phyloP scores from a whole-genome alignment of 2,329 filamentous ascomycete species.

The Fusarium nanum region DNA sequence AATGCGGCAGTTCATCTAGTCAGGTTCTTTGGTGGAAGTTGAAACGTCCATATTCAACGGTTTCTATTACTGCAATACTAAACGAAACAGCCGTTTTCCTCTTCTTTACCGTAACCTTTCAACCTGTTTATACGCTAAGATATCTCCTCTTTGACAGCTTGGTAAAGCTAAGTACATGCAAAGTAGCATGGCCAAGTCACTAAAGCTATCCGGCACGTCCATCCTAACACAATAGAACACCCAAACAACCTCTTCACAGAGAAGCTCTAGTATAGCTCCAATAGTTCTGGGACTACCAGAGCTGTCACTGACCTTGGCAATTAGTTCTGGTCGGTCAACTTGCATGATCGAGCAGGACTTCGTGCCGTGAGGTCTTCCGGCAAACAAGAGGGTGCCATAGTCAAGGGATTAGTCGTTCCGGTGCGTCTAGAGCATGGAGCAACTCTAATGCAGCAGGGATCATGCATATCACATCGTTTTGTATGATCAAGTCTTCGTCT shows the following conservation, averaged over 20 bases:
- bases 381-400: conserved; percentile 2
- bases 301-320: not conserved
- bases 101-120: rapidly evolving
- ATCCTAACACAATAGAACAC: not conserved
- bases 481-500: no score
- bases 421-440: no score
- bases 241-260: not conserved
- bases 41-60: not conserved
- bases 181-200: not conserved
- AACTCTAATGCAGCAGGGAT: not conserved
- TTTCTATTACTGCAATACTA: not conserved
- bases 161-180: not conserved
- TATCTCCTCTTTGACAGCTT: not conserved
- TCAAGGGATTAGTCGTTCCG: not conserved
- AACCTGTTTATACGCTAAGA: not conserved
- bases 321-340: not conserved
- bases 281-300: no score
- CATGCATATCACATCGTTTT: not conserved
- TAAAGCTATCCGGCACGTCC: not conserved
- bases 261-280: not conserved
- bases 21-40: not conserved
- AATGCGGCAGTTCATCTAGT: conserved; percentile 24
- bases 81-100: not conserved
- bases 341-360: not conserved
- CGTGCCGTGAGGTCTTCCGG: not conserved